These are phyloP conservation scores for Trichoderma sp. DNA, from an alignment of 2,329 filamentous ascomycete species.

Conservation along the genomic window DNA sequence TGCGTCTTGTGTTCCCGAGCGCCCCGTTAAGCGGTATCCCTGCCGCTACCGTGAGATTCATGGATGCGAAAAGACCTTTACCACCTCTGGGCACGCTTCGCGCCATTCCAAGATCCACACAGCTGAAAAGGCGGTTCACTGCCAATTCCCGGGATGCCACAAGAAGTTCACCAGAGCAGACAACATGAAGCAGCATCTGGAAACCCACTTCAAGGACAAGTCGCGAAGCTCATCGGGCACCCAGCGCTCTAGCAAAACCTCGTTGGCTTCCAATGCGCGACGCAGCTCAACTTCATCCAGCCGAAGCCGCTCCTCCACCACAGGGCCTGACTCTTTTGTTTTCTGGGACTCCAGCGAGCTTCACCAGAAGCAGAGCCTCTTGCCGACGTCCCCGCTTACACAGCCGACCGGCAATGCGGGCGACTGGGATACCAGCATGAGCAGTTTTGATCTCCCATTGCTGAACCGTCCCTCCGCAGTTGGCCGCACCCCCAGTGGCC, in stretches of 20 bases:
- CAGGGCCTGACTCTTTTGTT: slow-evolving; percentile 28
- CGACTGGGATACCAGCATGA: slow-evolving; percentile 51
- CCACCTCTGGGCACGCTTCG: slow-evolving; percentile 81
- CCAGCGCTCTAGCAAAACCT: slow-evolving; percentile 34
- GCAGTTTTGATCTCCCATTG: slow-evolving; percentile 44
- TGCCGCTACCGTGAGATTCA: slow-evolving; percentile 70
- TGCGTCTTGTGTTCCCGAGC: slow-evolving; percentile 41
- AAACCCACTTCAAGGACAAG: slow-evolving; percentile 70
- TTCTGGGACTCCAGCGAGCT: slow-evolving; percentile 43
- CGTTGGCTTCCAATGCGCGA: slow-evolving; percentile 33
- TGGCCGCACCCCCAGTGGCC: slow-evolving; percentile 46
- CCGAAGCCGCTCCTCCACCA: slow-evolving; percentile 33
- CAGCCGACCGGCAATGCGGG: slow-evolving; percentile 36
- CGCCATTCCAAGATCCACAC: slow-evolving; percentile 83
- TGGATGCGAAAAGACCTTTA: slow-evolving; percentile 76
- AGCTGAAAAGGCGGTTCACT: slow-evolving; percentile 72
- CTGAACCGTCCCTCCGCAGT: slow-evolving; percentile 44
- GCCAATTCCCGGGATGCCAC: slow-evolving; percentile 66
- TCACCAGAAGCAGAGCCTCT: slow-evolving; percentile 35
- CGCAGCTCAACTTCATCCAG: slow-evolving; percentile 34
- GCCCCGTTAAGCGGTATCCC: slow-evolving; percentile 65
- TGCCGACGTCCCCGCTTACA: slow-evolving; percentile 28
- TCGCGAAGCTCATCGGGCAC: slow-evolving; percentile 42
- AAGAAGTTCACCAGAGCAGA: slow-evolving; percentile 80
- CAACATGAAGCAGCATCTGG: slow-evolving; percentile 84